phyloP scores from a whole-genome alignment of 208 protist genomes.

The Leishmania arabica region DNA sequence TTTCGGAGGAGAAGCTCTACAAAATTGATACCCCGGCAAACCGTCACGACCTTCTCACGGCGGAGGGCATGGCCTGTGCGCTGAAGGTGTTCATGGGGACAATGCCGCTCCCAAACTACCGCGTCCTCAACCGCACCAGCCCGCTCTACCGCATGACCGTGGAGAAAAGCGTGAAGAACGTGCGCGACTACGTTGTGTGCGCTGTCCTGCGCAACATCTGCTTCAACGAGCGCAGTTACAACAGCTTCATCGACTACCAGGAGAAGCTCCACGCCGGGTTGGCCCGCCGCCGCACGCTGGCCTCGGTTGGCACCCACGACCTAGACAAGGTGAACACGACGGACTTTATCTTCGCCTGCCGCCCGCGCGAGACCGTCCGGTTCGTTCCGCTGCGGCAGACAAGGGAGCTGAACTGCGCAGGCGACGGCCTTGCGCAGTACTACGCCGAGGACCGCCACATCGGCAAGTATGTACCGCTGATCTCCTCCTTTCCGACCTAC shows the following conservation, averaged over 20 bases:
- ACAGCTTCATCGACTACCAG: constrained; percentile 99
- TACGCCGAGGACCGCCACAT: constrained; percentile 92
- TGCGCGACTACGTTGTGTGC: constrained; percentile 97
- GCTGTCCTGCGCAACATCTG: constrained; percentile 96
- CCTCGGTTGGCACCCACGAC: constrained; percentile 99
- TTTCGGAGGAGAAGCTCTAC: constrained; percentile 94
- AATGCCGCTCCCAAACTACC: constrained; percentile 70
- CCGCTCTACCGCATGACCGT: constrained; percentile 89
- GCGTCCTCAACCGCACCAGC: constrained; percentile 50
- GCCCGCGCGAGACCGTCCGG: constrained; percentile 87
- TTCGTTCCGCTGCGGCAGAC: constrained; percentile 95
- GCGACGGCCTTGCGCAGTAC: constrained; percentile 82
- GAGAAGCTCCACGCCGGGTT: constrained; percentile 99
- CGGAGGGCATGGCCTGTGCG: constrained; percentile 92
- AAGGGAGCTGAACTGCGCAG: constrained; percentile 73
- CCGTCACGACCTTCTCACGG: constrained; percentile 97
- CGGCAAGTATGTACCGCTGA: constrained; percentile 82
- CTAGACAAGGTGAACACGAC: constrained; percentile 94
- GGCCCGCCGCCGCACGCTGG: constrained; percentile 95
- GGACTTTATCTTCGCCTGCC: constrained; percentile 86
- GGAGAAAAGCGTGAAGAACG: constrained; percentile 66
- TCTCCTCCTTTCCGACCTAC: constrained; percentile 71
- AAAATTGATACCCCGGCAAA: constrained; percentile 99
- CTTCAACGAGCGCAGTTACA: constrained; percentile 95
- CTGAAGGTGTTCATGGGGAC: constrained; percentile 91